A percentile compares a stretch with the other conserved stretches of the same genome.
These are phyloP conservation scores for Pholiota molesta DNA, from an alignment of 768 basidiomycete species.

Conservation along the genomic window DNA sequence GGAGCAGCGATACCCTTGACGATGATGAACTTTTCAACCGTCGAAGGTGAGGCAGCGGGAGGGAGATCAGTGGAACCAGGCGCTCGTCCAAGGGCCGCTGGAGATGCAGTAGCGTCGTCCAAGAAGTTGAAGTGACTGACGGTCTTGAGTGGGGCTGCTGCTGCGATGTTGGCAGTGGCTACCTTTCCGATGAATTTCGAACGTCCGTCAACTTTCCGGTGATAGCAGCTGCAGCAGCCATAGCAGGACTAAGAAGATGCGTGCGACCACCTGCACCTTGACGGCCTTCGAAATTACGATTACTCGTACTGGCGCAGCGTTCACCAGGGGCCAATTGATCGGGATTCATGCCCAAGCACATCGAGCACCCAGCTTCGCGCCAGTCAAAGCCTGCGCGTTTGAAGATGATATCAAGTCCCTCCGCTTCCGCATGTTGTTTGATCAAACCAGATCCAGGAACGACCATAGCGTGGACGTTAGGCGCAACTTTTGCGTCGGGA, in stretches of 20 bases:
- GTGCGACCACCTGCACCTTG: slow-evolving; percentile 88
- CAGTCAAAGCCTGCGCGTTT: slow-evolving; percentile 93
- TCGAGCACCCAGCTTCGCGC: slow-evolving; percentile 94
- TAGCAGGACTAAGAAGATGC: slow-evolving; percentile 87
- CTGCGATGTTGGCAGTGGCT: slow-evolving; percentile 44
- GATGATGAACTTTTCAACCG: slow-evolving; percentile 64
- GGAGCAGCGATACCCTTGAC: slow-evolving; percentile 80
- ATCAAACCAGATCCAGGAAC: slow-evolving; percentile 91
- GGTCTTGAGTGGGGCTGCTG: slow-evolving; percentile 65
- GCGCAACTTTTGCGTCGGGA: slow-evolving; percentile 71
- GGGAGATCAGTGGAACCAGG: slow-evolving; percentile 41
- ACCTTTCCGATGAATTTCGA: slow-evolving; percentile 62
- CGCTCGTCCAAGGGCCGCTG: slow-evolving; percentile 43
- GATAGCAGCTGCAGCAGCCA: slow-evolving; percentile 91
- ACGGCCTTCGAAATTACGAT: slow-evolving; percentile 92
- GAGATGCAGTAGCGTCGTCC: slow-evolving; percentile 65
- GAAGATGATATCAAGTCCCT: slow-evolving; percentile 85
- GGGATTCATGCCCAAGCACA: slow-evolving; percentile 97
- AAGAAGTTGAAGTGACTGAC: slow-evolving; percentile 77
- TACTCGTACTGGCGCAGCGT: slow-evolving; percentile 90
- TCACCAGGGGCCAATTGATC: slow-evolving; percentile 84
- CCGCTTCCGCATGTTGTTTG: slow-evolving; percentile 89
- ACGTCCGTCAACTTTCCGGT: slow-evolving; percentile 87
- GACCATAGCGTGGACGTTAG: slow-evolving; percentile 82
- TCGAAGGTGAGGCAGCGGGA: slow-evolving; percentile 45